phyloP scores from a whole-genome alignment of 768 basidiomycete species.

The Mycena sanguinolenta region DNA sequence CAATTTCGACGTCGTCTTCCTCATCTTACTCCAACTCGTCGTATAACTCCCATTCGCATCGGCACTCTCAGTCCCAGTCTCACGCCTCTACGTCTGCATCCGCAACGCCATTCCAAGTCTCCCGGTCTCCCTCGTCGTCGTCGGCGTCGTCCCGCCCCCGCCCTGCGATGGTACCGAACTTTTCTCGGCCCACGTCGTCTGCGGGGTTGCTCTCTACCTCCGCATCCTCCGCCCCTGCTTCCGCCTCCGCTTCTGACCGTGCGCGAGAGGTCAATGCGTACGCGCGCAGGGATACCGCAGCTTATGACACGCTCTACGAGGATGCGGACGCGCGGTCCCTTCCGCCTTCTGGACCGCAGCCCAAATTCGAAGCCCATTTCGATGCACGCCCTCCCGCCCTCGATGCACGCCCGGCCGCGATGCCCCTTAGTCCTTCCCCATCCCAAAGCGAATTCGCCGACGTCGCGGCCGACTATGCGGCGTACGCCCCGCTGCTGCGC shows the following conservation, averaged over 20 bases:
- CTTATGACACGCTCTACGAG: no score
- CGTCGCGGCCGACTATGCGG: constrained; percentile 14
- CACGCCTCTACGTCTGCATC: neutral
- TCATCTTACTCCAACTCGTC: no score
- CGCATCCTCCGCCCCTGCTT: neutral
- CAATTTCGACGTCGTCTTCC: neutral
- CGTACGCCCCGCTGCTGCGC: constrained; percentile 16
- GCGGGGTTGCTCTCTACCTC: neutral
- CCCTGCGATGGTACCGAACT: neutral
- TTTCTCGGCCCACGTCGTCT: constrained; percentile 13
- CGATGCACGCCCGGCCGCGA: no score
- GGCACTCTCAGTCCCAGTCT: neutral
- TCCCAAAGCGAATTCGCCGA: neutral
- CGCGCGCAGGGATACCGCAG: neutral
- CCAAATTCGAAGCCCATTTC: no score
- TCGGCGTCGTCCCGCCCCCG: neutral
- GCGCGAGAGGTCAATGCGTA: no score
- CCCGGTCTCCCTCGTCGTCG: no score
- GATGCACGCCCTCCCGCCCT: no score
- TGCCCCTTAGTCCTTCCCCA: no score
- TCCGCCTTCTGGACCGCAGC: no score
- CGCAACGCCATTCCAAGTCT: neutral
- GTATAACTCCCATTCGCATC: no score
- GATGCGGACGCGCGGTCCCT: no score
- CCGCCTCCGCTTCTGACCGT: no score